A percentile compares a stretch with the other conserved stretches of the same genome.
Conservation (phyloP, 192 early-diverging fungal species). For the Gonapodya prolifera region DNA sequence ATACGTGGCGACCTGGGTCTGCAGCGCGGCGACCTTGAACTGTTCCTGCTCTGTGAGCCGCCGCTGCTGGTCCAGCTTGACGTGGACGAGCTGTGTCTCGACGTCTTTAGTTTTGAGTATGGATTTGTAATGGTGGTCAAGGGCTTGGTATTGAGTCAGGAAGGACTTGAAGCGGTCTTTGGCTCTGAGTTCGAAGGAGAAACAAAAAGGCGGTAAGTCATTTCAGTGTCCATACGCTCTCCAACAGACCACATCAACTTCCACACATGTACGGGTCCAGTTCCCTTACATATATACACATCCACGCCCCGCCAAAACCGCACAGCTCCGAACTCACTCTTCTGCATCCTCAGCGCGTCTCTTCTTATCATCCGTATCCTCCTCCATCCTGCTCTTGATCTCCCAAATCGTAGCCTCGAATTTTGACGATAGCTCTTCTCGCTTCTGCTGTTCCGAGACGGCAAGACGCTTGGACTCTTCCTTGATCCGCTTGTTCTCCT, state of each 20-base stretch:
- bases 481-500: constrained; percentile 42
- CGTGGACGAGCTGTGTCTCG: constrained; percentile 41
- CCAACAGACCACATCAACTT: too few species aligned
- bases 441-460: constrained; percentile 30
- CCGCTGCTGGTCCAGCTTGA: constrained; percentile 34
- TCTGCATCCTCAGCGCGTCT: constrained; percentile 26
- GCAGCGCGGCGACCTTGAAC: constrained; percentile 13
- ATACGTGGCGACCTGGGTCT: too few species aligned
- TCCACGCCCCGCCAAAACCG: not conserved
- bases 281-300: not conserved
- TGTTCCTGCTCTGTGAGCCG: constrained; percentile 25
- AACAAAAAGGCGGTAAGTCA: not conserved
- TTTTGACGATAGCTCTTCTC: constrained; percentile 40
- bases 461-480: constrained; percentile 36
- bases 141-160: constrained; percentile 42
- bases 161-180: constrained; percentile 48
- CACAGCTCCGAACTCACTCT: not conserved
- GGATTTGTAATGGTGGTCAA: constrained; percentile 49
- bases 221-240: constrained; percentile 24
- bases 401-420: constrained; percentile 48
- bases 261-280: not conserved
- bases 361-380: constrained; percentile 28
- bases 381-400: constrained; percentile 39
- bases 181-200: constrained; percentile 18
- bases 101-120: constrained; percentile 38